A percentile compares a stretch with the other conserved stretches of the same genome.
These are phyloP conservation scores for Phialophora verrucosa DNA, from an alignment of 2,329 filamentous ascomycete genomes.

Conservation along the genomic window DNA sequence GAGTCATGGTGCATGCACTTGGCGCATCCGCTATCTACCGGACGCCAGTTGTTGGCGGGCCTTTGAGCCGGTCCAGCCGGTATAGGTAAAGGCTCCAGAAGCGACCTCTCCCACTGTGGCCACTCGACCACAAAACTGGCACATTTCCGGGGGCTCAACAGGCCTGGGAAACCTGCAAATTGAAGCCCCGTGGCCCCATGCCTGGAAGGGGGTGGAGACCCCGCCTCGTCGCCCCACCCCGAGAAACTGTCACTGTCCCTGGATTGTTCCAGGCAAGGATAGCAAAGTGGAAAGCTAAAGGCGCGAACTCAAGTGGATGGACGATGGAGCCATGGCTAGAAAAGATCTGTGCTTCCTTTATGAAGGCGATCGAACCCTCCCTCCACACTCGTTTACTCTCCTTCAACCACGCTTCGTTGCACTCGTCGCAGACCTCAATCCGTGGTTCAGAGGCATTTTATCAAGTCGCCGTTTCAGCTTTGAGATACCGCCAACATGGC, in stretches of 20 bases:
- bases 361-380: constrained; percentile 15
- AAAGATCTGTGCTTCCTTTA: constrained; percentile 20
- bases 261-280: neutral
- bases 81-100: neutral
- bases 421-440: neutral
- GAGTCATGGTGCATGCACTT: constrained; percentile 6
- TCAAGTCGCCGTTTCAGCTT: neutral
- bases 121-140: constrained; percentile 6
- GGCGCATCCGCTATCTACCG: constrained; percentile 5
- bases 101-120: neutral
- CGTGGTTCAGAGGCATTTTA: neutral
- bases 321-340: constrained; percentile 1
- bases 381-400: constrained; percentile 5
- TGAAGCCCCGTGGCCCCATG: constrained; percentile 20
- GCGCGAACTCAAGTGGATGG: neutral
- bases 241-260: neutral
- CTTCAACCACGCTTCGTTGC: constrained; percentile 18
- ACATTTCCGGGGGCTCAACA: constrained; percentile 7
- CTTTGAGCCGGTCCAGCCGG: constrained; percentile 4
- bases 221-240: constrained; percentile 19
- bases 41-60: constrained; percentile 1
- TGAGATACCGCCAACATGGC: constrained; percentile 15
- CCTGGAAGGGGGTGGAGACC: constrained; percentile 18
- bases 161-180: neutral
- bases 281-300: constrained; percentile 5